These are phyloP conservation scores for Aspergillus ellipticus DNA, from an alignment of 495 filamentous ascomycete species.

Conservation along the genomic window DNA sequence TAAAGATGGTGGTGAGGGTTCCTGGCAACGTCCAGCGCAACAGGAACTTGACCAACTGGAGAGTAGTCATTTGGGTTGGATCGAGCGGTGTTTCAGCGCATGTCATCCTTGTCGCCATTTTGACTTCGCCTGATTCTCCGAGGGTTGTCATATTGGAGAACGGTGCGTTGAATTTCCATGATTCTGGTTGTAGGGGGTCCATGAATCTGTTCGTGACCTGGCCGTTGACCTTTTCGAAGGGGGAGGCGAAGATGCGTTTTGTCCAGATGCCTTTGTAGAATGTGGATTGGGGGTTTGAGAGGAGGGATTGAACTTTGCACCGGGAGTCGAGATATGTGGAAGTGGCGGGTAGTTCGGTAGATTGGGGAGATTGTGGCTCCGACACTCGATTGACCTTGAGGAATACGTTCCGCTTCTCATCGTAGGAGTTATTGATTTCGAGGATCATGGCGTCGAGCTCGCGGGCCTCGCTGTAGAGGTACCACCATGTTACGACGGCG, in stretches of 20 bases:
- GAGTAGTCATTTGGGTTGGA: slow-evolving; percentile 1
- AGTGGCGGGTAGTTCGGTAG: background rate
- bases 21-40: slow-evolving; percentile 9
- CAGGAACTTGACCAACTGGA: background rate
- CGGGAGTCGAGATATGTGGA: slow-evolving; percentile 3
- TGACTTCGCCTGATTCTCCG: slow-evolving; percentile 4
- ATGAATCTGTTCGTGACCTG: slow-evolving; percentile 5
- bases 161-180: slow-evolving; percentile 7
- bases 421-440: slow-evolving; percentile 78
- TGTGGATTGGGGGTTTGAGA: background rate
- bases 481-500: slow-evolving; percentile 79
- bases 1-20: slow-evolving; percentile 6
- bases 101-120: slow-evolving; percentile 8
- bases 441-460: slow-evolving; percentile 64
- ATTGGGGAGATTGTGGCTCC: background rate
- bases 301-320: background rate
- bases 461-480: slow-evolving; percentile 59
- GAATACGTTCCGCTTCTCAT: slow-evolving; percentile 54
- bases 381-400: background rate
- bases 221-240: slow-evolving; percentile 13
- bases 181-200: background rate
- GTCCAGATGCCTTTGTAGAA: slow-evolving; percentile 14
- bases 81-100: slow-evolving; percentile 6
- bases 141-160: slow-evolving; percentile 12
- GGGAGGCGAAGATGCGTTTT: slow-evolving; percentile 13